These are phyloP conservation scores for Epichloe amarillans DNA, from an alignment of 2,329 filamentous ascomycete genomes.

Conservation along the genomic window DNA sequence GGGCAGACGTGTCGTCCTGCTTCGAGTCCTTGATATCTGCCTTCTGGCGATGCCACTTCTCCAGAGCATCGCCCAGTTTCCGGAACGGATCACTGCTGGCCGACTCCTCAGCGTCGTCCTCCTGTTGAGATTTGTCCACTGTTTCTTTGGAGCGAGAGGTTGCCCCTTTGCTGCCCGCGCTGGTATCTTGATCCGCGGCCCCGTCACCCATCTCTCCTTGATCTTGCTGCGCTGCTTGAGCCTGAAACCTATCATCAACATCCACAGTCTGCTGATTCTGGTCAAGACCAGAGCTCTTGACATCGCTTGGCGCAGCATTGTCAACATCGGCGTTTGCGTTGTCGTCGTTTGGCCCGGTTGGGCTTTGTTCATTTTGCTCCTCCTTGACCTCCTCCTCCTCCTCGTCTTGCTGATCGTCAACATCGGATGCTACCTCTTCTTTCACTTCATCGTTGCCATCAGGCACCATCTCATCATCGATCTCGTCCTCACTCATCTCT, in stretches of 20 bases:
- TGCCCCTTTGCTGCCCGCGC: slow-evolving; percentile 48
- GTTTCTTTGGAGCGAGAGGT: slow-evolving; percentile 35
- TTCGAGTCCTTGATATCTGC: slow-evolving; percentile 57
- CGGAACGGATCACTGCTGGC: slow-evolving; percentile 63
- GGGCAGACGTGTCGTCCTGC: slow-evolving; percentile 19
- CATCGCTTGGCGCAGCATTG: slow-evolving; percentile 50
- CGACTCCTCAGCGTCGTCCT: slow-evolving; percentile 31
- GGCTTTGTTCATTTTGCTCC: slow-evolving; percentile 27
- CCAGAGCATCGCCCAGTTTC: slow-evolving; percentile 83
- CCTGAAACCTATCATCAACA: slow-evolving; percentile 46
- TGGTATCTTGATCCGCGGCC: slow-evolving; percentile 48
- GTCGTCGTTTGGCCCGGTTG: slow-evolving; percentile 25
- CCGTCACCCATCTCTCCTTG: slow-evolving; percentile 53
- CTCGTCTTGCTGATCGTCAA: slow-evolving; percentile 3
- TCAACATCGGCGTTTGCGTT: slow-evolving; percentile 42
- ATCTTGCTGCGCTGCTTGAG: slow-evolving; percentile 49
- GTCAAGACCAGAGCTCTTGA: slow-evolving; percentile 50
- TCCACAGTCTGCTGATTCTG: slow-evolving; percentile 50
- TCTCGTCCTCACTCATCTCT: slow-evolving; percentile 25
- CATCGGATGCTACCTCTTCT: slow-evolving; percentile 26
- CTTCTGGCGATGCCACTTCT: slow-evolving; percentile 84
- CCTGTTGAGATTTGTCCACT: slow-evolving; percentile 30
- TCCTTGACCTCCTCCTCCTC: slow-evolving; percentile 5
- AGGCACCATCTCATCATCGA: slow-evolving; percentile 33
- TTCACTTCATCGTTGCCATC: slow-evolving; percentile 39